phyloP scores from a whole-genome alignment of 495 filamentous ascomycete genomes.

The Immersiella caudata region DNA sequence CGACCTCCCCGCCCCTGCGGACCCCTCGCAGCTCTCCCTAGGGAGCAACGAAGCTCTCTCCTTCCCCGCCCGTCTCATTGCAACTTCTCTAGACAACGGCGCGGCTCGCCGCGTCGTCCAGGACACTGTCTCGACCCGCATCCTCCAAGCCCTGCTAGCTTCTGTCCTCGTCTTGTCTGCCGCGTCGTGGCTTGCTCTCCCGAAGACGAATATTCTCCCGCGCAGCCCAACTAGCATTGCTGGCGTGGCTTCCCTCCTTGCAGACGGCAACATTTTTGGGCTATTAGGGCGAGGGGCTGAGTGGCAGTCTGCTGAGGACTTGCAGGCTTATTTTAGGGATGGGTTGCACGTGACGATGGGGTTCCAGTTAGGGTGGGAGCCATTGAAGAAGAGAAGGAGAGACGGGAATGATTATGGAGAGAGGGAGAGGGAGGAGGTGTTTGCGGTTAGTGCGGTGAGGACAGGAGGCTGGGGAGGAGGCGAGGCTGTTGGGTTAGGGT shows the following conservation, averaged over 20 bases:
- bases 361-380: slow-evolving; percentile 30
- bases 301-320: slow-evolving; percentile 19
- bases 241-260: slow-evolving; percentile 34
- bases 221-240: slow-evolving; percentile 39
- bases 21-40: slow-evolving; percentile 9
- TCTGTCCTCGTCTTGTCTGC: slow-evolving; percentile 28
- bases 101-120: slow-evolving; percentile 34
- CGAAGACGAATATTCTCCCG: slow-evolving; percentile 35
- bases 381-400: slow-evolving; percentile 11
- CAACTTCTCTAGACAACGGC: slow-evolving; percentile 18
- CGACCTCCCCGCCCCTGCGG: slow-evolving; percentile 1
- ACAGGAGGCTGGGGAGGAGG: slow-evolving; percentile 33
- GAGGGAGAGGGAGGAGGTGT: slow-evolving; percentile 24
- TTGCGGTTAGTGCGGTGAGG: slow-evolving; percentile 25
- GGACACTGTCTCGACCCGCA: slow-evolving; percentile 34
- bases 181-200: slow-evolving; percentile 31
- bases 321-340: slow-evolving; percentile 25
- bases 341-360: slow-evolving; percentile 31
- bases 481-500: slow-evolving; percentile 29
- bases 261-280: slow-evolving; percentile 35
- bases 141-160: slow-evolving; percentile 38
- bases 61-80: slow-evolving; percentile 24
- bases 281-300: slow-evolving; percentile 27
- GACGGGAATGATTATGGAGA: slow-evolving; percentile 1
- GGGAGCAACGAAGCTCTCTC: slow-evolving; percentile 24